phyloP scores from a whole-genome alignment of 305 asterid genomes.

The Stenogyne calaminthoides region DNA sequence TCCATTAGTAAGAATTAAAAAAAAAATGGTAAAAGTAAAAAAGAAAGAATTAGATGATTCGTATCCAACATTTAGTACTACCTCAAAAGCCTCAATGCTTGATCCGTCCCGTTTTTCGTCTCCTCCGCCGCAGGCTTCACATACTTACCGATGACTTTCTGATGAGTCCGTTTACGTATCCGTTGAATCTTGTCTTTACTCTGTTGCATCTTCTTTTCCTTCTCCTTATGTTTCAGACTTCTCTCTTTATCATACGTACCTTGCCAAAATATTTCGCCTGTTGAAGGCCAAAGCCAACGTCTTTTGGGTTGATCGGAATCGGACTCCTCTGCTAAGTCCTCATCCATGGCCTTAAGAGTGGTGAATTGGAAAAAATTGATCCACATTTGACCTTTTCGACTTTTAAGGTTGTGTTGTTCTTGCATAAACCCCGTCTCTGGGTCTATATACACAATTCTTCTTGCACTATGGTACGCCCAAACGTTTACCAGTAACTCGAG shows the following conservation, averaged over 20 bases:
- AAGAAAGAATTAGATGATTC: slow-evolving; percentile 34
- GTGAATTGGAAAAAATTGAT: slow-evolving; percentile 76
- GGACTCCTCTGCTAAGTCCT: slow-evolving; percentile 80
- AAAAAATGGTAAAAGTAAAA: slow-evolving; percentile 33
- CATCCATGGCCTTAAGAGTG: slow-evolving; percentile 90
- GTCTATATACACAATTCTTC: slow-evolving; percentile 80
- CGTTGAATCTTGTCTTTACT: slow-evolving; percentile 81
- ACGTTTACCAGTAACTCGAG: slow-evolving; percentile 88
- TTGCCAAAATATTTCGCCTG: slow-evolving; percentile 92
- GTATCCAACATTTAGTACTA: slow-evolving; percentile 31
- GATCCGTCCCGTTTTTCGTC: slow-evolving; percentile 46
- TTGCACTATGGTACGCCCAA: slow-evolving; percentile 98
- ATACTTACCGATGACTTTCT: slow-evolving; percentile 76
- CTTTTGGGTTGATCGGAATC: slow-evolving; percentile 61
- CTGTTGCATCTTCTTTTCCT: slow-evolving; percentile 65
- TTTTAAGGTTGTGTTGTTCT: slow-evolving; percentile 68
- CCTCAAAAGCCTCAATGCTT: slow-evolving; percentile 39
- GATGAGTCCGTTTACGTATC: slow-evolving; percentile 67
- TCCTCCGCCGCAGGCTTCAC: slow-evolving; percentile 73
- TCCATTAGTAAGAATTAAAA: slow-evolving; percentile 36
- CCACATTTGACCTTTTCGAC: slow-evolving; percentile 86
- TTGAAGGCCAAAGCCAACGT: slow-evolving; percentile 87
- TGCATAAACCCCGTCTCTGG: slow-evolving; percentile 79
- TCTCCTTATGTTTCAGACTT: slow-evolving; percentile 54
- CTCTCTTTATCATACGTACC: slow-evolving; percentile 76